A percentile compares a stretch with the other conserved stretches of the same genome.
phyloP scores from a whole-genome alignment of 352 stramenopile genomes.

The Globisporangium abappressorium region DNA sequence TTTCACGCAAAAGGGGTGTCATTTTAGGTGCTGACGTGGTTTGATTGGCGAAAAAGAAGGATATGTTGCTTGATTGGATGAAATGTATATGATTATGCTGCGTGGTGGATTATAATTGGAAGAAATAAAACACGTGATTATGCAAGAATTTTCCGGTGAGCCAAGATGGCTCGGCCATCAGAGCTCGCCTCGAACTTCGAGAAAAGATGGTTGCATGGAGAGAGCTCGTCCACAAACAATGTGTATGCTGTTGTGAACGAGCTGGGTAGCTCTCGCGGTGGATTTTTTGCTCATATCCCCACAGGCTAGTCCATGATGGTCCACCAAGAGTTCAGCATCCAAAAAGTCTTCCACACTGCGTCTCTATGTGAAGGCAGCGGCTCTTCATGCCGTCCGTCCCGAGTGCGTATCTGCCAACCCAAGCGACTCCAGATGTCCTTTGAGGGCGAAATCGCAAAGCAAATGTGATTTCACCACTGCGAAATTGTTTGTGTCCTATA shows the following conservation, averaged over 20 bases:
- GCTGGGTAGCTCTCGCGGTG: background rate
- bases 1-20: constrained; percentile 2
- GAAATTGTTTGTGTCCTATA: too few relatives aligned
- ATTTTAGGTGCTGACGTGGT: background rate
- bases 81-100: background rate
- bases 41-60: background rate
- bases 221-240: background rate
- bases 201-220: background rate
- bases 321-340: background rate
- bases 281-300: background rate
- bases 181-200: background rate
- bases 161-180: background rate
- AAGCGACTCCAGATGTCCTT: background rate
- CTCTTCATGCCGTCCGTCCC: background rate
- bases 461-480: too few relatives aligned
- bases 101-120: background rate
- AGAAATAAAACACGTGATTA: background rate
- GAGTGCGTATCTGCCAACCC: background rate
- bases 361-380: background rate
- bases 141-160: background rate
- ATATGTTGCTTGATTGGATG: background rate
- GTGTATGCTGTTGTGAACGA: background rate
- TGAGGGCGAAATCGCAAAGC: too few relatives aligned
- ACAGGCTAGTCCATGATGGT: background rate
- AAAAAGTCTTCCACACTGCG: background rate